Base-by-base conservation (phyloP, 176 grass and related monocot species). In the Raddia guianensis region DNA sequence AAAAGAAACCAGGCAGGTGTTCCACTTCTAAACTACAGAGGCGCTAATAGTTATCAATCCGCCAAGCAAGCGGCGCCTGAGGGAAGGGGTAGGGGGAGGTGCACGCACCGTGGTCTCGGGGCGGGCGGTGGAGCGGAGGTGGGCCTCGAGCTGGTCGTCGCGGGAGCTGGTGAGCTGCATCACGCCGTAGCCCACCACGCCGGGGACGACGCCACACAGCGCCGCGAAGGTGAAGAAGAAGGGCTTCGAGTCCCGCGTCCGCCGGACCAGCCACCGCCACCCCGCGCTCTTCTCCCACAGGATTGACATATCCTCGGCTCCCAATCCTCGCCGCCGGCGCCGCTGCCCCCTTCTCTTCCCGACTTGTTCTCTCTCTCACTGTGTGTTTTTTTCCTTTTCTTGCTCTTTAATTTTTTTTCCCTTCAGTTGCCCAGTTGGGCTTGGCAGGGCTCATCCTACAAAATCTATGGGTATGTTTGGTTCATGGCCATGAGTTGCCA, bases 261-360 rank as follows among this genome's bases (percentile, higher is more conserved):
- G 59, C 61, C 88, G 75, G 66, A 94, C 92, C 78, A 98, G 55
- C 95, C 95, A 98, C 51, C 92, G 86, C 95, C 92, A 98, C 19
- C 83, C 83, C 60, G 21, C 7, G 78, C 95, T 98, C 95, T 98
- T 98, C 90, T 94, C 95, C 95, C 95, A 98, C 70, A 98, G 73
- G 56, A 98, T 77, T 84, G 92, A 98, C 92, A 98, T 98, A 66
- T 68, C 44, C 56, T 42, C 8, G 1, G 2, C 68, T 12, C 49
- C 3, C 10, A 9, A 50, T 42, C 44, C 55, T 43, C 76, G 12
- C 75, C 51, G 18, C 60, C 53, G 33, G 34, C 80, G 16, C 21
- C 12, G 2, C 73, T 15, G 40, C 74, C 18, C 19, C 52, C 67
- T 34, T 21, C 33, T 47, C 74, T 68, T 43, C 9, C 46, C 18